A percentile compares a stretch with the other conserved stretches of the same genome.
phyloP scores from a whole-genome alignment of 768 basidiomycete species.

The Termitomyces sp. region DNA sequence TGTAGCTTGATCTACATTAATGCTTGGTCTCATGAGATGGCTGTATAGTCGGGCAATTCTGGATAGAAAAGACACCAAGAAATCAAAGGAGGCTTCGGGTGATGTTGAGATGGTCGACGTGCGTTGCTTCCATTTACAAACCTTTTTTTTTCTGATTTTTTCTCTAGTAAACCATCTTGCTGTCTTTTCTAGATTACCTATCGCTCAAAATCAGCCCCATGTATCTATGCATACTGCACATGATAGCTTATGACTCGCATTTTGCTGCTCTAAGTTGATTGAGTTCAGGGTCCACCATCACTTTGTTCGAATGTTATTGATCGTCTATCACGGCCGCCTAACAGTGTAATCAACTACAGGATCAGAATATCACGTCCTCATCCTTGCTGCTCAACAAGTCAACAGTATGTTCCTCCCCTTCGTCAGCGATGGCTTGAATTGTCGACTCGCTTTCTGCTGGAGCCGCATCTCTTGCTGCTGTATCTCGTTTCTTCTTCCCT shows the following conservation, averaged over 20 bases:
- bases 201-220: conserved; percentile 51
- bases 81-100: conserved; percentile 36
- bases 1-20: neutral
- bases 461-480: conserved; percentile 37
- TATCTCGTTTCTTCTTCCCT: conserved; percentile 92
- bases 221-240: conserved; percentile 61
- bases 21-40: conserved; percentile 3
- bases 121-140: conserved; percentile 27
- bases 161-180: conserved; percentile 26
- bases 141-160: conserved; percentile 8
- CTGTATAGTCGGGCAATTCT: conserved; percentile 70
- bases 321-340: conserved; percentile 4
- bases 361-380: conserved; percentile 89
- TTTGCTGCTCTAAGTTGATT: neutral
- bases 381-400: conserved; percentile 85
- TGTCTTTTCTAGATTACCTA: conserved; percentile 20
- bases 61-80: conserved; percentile 83
- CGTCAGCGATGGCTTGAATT: conserved; percentile 26
- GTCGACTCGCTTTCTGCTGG: conserved; percentile 27
- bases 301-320: neutral
- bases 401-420: conserved; percentile 30
- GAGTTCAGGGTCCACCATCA: neutral
- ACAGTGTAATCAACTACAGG: neutral
- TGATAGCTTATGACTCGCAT: conserved; percentile 33
- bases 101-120: conserved; percentile 84